Evolutionary conservation across 2,329 filamentous ascomycete genomes (phyloP).

Genomic region (Xylaria sp.): DNA sequence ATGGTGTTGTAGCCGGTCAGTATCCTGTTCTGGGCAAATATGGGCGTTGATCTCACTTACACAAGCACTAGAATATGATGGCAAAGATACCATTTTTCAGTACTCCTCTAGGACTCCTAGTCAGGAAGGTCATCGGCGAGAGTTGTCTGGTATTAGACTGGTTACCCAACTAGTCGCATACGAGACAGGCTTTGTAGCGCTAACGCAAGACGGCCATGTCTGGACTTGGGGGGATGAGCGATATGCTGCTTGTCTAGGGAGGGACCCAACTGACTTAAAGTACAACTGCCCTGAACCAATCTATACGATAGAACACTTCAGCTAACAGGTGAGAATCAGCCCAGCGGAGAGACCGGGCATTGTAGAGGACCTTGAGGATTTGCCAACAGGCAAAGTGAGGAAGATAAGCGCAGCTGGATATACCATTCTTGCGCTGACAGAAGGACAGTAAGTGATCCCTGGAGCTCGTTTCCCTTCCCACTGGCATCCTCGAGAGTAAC

Average conservation of each 20-base stretch:
- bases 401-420: slow-evolving; percentile 62
- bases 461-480: not conserved
- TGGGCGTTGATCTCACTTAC: slow-evolving; percentile 10
- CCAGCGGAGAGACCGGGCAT: slow-evolving; percentile 49
- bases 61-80: slow-evolving; percentile 30
- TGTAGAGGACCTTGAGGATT: slow-evolving; percentile 53
- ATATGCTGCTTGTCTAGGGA: slow-evolving; percentile 59
- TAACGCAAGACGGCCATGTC: slow-evolving; percentile 49
- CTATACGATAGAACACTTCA: not conserved
- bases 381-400: slow-evolving; percentile 54
- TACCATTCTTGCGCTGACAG: slow-evolving; percentile 59
- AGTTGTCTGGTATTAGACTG: slow-evolving; percentile 29
- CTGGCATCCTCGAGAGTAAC: not conserved
- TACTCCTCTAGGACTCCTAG: slow-evolving; percentile 26
- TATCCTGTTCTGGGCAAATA: slow-evolving; percentile 1
- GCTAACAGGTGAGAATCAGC: slow-evolving; percentile 32
- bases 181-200: slow-evolving; percentile 52
- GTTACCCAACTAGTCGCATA: slow-evolving; percentile 50
- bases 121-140: slow-evolving; percentile 3
- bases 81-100: slow-evolving; percentile 31
- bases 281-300: slow-evolving; percentile 23
- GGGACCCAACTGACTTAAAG: slow-evolving; percentile 45
- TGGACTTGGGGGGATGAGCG: slow-evolving; percentile 62
- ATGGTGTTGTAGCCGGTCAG: slow-evolving; percentile 38
- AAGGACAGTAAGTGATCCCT: slow-evolving; percentile 40